Conservation (phyloP, 1,139 yeast species). For the Arxiozyma heterogenica region DNA sequence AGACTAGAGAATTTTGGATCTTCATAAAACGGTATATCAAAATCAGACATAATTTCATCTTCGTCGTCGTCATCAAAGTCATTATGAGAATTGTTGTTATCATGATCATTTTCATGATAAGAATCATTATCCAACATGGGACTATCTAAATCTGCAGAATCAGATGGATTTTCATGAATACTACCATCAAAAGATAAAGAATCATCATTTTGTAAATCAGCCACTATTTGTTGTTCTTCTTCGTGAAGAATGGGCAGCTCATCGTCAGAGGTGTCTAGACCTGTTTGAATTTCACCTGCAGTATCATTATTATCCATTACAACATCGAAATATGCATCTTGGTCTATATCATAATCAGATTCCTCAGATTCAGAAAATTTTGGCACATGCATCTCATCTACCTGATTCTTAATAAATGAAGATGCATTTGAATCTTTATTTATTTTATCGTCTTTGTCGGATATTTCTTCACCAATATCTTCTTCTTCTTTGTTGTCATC, state of each 20-base stretch:
- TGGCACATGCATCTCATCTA: constrained; percentile 33
- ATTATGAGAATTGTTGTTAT: constrained; percentile 4
- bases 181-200: constrained; percentile 31
- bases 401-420: constrained; percentile 31
- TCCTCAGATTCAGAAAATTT: constrained; percentile 29
- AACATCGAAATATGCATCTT: constrained; percentile 60
- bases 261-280: constrained; percentile 45
- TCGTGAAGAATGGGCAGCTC: constrained; percentile 41
- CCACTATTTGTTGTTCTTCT: constrained; percentile 40
- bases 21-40: constrained; percentile 33
- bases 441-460: constrained; percentile 29
- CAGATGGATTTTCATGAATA: constrained; percentile 27
- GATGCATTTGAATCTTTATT: constrained; percentile 10
- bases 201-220: constrained; percentile 34
- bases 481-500: constrained; percentile 34
- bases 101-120: constrained; percentile 9
- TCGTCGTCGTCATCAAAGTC: constrained; percentile 42
- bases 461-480: constrained; percentile 62
- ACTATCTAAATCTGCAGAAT: constrained; percentile 17
- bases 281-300: constrained; percentile 33
- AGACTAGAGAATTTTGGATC: constrained; percentile 32
- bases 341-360: constrained; percentile 68
- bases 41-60: constrained; percentile 29
- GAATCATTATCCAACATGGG: constrained; percentile 1
- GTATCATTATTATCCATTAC: constrained; percentile 38